Evolutionary conservation across 495 filamentous ascomycete genomes (phyloP), one percentile per base, ranked within the genome.

Genomic region (Hypoxylon cercidicola): DNA sequence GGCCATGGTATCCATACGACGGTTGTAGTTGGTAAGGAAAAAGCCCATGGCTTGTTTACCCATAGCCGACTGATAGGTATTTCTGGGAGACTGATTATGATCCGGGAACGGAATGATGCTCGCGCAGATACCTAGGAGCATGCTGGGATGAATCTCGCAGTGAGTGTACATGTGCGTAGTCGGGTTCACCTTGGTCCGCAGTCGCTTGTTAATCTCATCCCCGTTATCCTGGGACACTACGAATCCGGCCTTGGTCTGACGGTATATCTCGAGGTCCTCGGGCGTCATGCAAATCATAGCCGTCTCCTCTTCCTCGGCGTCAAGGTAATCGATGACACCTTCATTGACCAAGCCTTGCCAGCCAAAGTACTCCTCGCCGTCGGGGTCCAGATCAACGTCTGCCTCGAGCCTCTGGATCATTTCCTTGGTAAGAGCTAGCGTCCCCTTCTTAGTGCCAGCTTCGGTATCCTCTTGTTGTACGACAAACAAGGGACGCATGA

Each of bases 31-130:
- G 11, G 96, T 98, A 34, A 98, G 84, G 82, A 96, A 97, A 56
- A 97, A 92, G 70, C 95, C 95, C 96, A 99, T 99, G 47, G 95
- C 95, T 83, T 99, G 95, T 80, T 99, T 99, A 79, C 95, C 95
- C 95, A 99, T 99, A 71, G 95, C 95, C 68, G 95, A 97, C 73
- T 99, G 96, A 78, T 98, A 98, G 3, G 95, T 99, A 74, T 98
- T 98, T 88, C 96, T 86, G 61, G 95, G 95, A 58, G 93, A 97
- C 85, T 93, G 95, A 74, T 99, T 99, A 80, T 99, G 95, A 77
- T 99, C 96, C 4, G 95, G 95, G 86, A 98, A 99, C 0, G 95
- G 95, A 81, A 99, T 99, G 76, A 99, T 98, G 82, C 92, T 96
- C 55, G 95, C 95, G 72, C 96, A 98, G 57, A 98, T 93, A 62